Conservation (phyloP, 2,329 filamentous ascomycete genomes). For the Gremmenia infestans region DNA sequence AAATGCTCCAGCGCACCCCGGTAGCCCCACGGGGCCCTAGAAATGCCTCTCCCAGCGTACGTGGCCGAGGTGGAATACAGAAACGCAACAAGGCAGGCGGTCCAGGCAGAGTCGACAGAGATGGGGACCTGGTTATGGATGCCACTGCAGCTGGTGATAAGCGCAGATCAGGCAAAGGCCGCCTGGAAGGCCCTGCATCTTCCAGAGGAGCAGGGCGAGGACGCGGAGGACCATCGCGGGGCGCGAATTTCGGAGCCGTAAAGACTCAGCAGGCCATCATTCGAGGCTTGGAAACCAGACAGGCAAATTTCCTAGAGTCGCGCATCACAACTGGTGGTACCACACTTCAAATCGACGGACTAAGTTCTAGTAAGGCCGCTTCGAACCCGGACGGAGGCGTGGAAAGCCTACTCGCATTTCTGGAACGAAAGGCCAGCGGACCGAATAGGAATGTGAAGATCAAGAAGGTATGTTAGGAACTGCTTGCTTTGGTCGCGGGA, state of each 20-base stretch:
- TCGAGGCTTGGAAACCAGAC: conserved; percentile 34
- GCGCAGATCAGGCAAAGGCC: conserved; percentile 24
- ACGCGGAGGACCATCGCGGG: conserved; percentile 26
- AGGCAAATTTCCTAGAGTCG: conserved; percentile 27
- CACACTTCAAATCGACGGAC: conserved; percentile 49
- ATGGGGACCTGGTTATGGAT: conserved; percentile 60
- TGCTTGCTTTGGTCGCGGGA: conserved; percentile 37
- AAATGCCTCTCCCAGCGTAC: conserved; percentile 21
- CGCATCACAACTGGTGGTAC: conserved; percentile 17
- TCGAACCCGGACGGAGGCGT: conserved; percentile 63
- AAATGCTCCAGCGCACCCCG: conserved; percentile 16
- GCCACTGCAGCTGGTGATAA: conserved; percentile 29
- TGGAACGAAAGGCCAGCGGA: conserved; percentile 64
- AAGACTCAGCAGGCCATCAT: conserved; percentile 30
- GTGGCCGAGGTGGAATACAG: conserved; percentile 43
- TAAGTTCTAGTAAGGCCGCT: conserved; percentile 64
- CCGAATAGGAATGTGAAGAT: conserved; percentile 50
- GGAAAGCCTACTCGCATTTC: conserved; percentile 58
- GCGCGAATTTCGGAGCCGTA: conserved; percentile 28
- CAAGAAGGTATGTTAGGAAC: conserved; percentile 67
- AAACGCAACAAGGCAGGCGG: conserved; percentile 39
- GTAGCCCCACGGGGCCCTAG: conserved; percentile 26
- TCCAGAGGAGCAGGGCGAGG: conserved; percentile 24
- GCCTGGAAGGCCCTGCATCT: conserved; percentile 12
- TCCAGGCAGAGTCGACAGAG: conserved; percentile 45